Conservation (phyloP, 352 stramenopile species). For the Pythium volutum region DNA sequence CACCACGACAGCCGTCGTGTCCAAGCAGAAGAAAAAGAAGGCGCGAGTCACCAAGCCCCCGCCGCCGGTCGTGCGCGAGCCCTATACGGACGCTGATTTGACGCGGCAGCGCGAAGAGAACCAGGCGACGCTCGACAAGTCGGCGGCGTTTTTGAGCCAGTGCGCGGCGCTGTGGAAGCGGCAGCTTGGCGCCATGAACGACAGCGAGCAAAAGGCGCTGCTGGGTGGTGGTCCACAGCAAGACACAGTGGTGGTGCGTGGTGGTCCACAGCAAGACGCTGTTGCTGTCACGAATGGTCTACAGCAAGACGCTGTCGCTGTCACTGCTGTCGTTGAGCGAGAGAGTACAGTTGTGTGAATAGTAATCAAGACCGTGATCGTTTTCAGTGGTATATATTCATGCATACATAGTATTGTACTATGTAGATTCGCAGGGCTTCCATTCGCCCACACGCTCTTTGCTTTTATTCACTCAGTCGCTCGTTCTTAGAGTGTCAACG, state of each 20-base stretch:
- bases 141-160: slow-evolving; percentile 24
- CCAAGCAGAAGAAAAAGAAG: slow-evolving; percentile 5
- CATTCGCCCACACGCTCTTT: background rate
- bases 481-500: slow-evolving; percentile 12
- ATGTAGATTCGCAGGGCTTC: background rate
- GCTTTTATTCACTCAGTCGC: background rate
- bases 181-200: slow-evolving; percentile 21
- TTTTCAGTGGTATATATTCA: background rate
- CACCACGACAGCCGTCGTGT: no score
- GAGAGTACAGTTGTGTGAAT: slow-evolving; percentile 9
- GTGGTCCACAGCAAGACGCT: no score
- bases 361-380: background rate
- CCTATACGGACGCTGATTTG: slow-evolving; percentile 8
- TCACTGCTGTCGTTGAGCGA: background rate
- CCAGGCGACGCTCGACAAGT: slow-evolving; percentile 15
- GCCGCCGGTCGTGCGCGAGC: background rate
- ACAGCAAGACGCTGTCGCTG: no score
- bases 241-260: no score
- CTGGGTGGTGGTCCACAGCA: background rate
- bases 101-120: slow-evolving; percentile 11
- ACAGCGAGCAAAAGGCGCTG: slow-evolving; percentile 2
- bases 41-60: background rate
- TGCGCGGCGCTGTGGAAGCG: slow-evolving; percentile 36
- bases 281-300: no score
- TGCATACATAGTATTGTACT: slow-evolving; percentile 16